phyloP scores from a whole-genome alignment of 2,329 filamentous ascomycete genomes.

The Arthrobotrys pseudoclavata region DNA sequence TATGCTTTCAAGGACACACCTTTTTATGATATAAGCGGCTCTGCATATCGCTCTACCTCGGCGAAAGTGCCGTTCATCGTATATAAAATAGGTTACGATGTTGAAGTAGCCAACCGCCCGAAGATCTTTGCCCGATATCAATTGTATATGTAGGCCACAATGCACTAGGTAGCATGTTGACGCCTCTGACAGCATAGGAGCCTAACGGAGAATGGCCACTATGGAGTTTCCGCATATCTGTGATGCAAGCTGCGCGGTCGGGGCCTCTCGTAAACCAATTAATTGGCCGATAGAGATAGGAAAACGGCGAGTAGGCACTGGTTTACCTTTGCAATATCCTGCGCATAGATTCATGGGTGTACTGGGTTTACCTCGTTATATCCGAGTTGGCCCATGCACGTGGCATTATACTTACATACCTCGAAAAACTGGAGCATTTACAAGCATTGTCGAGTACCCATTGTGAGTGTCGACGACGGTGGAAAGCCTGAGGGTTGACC shows the following conservation, averaged over 20 bases:
- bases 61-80: not conserved
- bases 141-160: not conserved
- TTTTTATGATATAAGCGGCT: not conserved
- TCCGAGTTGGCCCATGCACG: not conserved
- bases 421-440: not conserved
- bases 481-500: not conserved
- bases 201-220: not conserved
- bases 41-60: not conserved
- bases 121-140: conserved; percentile 1
- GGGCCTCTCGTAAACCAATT: not conserved
- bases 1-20: not conserved
- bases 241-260: not conserved
- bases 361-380: not conserved
- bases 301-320: not conserved
- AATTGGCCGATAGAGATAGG: conserved; percentile 1
- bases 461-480: not conserved
- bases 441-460: not conserved
- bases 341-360: not conserved
- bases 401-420: not conserved
- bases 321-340: not conserved
- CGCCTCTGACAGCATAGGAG: conserved; percentile 2
- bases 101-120: not conserved
- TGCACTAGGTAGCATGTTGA: not conserved
- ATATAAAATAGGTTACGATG: not conserved
- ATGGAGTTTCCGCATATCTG: not conserved